Base-by-base conservation (phyloP, 306 rosid genomes). In the Carpinus fangiana region DNA sequence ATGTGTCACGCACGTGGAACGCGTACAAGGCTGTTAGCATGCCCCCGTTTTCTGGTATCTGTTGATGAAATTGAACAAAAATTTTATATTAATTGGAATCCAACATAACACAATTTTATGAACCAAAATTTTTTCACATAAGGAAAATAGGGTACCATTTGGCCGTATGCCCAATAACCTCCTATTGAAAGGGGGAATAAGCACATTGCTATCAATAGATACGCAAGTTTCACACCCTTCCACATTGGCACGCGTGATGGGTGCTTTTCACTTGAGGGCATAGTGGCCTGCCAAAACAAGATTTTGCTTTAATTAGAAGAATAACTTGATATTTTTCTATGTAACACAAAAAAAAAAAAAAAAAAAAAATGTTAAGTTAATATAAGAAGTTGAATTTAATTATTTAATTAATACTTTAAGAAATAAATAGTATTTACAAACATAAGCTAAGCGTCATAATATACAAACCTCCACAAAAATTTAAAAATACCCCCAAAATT, bases 201-300 rank as follows among this genome's bases (percentile, higher is more conserved):
- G 78, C 93, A 89, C 5, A 68, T 20, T 16, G 85, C 89, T 7
- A 89, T 75, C 50, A 83, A 5, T 6, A 79, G 28, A 76, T 89
- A 89, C 16, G 93, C 83, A 28, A 77, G 77, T 46, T 76, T 73
- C 20, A 85, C 87, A 1, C 93, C 93, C 59, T 64, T 82, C 93
- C 93, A 87, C 93, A 89, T 89, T 10, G 90, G 93, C 16, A 89
- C 86, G 18, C 62, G 81, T 1, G 93, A 82, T 2, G 93, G 93
- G 54, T 87, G 84, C 81, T 89, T 89, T 81, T 84, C 89, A 21
- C 77, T 89, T 3, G 93, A 89, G 10, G 93, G 90, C 90, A 87
- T 89, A 2, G 90, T 89, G 20, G 82, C 92, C 92, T 86, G 78
- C 48, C 12, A 18, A 79, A 48, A 13, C 11, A 9, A 78, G 36